phyloP scores from a whole-genome alignment of 1,284 basidiomycete genomes.

The Ceratobasidium sp. region DNA sequence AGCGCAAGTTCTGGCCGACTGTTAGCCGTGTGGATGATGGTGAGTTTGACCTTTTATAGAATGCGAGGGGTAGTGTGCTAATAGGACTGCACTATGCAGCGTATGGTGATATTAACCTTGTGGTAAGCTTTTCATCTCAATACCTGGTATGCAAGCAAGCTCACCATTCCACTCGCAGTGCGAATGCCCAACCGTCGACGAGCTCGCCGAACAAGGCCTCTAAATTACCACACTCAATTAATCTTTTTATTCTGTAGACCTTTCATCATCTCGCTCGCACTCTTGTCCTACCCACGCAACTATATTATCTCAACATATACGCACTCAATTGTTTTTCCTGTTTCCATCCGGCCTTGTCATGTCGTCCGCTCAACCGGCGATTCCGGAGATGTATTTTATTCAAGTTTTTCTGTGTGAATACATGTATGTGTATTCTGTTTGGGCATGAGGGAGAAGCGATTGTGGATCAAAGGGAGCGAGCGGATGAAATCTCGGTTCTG shows the following conservation, averaged over 20 bases:
- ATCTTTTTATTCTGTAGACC: not conserved
- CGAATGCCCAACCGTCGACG: slow-evolving; percentile 90
- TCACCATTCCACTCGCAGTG: slow-evolving; percentile 62
- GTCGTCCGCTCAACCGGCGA: slow-evolving; percentile 41
- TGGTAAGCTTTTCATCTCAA: slow-evolving; percentile 64
- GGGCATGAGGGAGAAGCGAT: not conserved
- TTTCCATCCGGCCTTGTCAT: slow-evolving; percentile 7
- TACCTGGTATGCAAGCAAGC: slow-evolving; percentile 18
- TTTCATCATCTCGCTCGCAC: not conserved
- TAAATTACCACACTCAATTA: not conserved
- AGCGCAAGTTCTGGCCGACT: slow-evolving; percentile 94
- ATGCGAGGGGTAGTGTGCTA: slow-evolving; percentile 2
- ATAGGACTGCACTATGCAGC: slow-evolving; percentile 57
- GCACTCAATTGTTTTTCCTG: not conserved
- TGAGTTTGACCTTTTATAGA: slow-evolving; percentile 56
- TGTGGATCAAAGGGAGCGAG: too few species aligned
- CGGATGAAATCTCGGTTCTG: too few species aligned
- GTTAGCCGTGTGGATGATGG: slow-evolving; percentile 92
- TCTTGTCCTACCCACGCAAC: not conserved
- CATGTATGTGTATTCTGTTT: not conserved
- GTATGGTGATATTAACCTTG: slow-evolving; percentile 82
- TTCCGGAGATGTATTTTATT: not conserved
- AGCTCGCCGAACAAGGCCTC: slow-evolving; percentile 56
- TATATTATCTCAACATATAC: slow-evolving; percentile 41
- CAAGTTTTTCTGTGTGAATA: slow-evolving; percentile 17